phyloP scores from a whole-genome alignment of 2,329 filamentous ascomycete species.

The Epichloe brachyelytri region DNA sequence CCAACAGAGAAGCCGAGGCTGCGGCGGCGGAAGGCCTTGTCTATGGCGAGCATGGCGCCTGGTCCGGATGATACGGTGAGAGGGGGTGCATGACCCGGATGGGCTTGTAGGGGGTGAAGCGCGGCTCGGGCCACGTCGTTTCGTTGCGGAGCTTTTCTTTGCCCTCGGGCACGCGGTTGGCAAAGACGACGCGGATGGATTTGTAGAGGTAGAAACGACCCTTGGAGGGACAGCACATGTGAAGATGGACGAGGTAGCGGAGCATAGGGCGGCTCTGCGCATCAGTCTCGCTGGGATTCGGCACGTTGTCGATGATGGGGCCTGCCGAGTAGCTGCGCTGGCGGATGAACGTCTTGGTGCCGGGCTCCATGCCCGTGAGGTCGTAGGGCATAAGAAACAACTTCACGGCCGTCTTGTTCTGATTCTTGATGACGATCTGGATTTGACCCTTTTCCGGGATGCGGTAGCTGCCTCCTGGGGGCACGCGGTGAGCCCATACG shows the following conservation, averaged over 20 bases:
- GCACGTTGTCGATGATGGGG: conserved; percentile 60
- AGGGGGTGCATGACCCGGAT: conserved; percentile 37
- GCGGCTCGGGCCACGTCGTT: conserved; percentile 75
- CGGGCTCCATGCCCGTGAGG: conserved; percentile 79
- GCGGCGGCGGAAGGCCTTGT: conserved; percentile 45
- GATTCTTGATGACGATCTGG: conserved; percentile 96
- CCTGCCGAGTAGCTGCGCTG: conserved; percentile 88
- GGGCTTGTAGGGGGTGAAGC: conserved; percentile 74
- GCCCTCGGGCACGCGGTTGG: conserved; percentile 87
- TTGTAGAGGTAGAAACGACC: conserved; percentile 86
- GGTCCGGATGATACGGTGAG: conserved; percentile 24
- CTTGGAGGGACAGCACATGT: conserved; percentile 78
- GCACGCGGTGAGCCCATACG: conserved; percentile 39
- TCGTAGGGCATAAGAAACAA: conserved; percentile 91
- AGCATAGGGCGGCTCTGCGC: conserved; percentile 52
- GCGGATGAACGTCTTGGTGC: conserved; percentile 89
- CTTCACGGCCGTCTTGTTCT: conserved; percentile 96
- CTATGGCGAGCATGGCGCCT: conserved; percentile 39
- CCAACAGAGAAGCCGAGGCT: conserved; percentile 38
- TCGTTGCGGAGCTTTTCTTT: conserved; percentile 89
- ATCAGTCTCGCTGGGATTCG: conserved; percentile 16
- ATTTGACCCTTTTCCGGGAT: conserved; percentile 90
- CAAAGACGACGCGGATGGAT: conserved; percentile 86
- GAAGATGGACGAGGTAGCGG: conserved; percentile 81
- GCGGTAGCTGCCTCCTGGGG: conserved; percentile 79